Percentiles rank a stretch among this genome's conserved stretches.
These are phyloP conservation scores for Saturnispora bothae DNA, from an alignment of 805 yeast species.

Conservation along the genomic window DNA sequence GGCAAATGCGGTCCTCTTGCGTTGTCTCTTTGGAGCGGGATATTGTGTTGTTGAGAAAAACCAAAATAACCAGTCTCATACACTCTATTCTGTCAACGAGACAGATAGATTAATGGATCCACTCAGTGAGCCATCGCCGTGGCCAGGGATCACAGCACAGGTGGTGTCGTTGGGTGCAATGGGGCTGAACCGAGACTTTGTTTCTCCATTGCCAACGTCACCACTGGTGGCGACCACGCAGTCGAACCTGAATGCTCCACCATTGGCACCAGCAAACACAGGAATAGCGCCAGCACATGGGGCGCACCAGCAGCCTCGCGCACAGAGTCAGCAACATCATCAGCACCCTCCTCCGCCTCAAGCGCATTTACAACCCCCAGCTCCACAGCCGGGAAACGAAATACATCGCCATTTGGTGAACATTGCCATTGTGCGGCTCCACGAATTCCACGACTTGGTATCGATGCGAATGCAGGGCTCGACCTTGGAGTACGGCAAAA, in stretches of 20 bases:
- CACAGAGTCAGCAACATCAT: neutral
- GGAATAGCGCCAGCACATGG: too few species aligned
- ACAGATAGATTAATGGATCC: neutral
- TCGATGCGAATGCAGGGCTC: constrained; percentile 27
- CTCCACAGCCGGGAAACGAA: constrained; percentile 15
- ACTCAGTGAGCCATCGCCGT: too few species aligned
- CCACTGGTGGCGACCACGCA: constrained; percentile 1
- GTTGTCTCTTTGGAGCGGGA: too few species aligned
- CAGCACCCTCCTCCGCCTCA: neutral
- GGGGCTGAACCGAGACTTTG: neutral
- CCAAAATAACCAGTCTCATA: too few species aligned
- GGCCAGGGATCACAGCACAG: neutral
- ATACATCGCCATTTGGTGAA: constrained; percentile 31
- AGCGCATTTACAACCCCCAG: constrained; percentile 9
- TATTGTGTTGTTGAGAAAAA: too few species aligned
- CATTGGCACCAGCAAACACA: neutral
- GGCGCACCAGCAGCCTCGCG: too few species aligned
- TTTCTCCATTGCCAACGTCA: neutral
- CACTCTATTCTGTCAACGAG: too few species aligned
- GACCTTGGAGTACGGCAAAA: constrained; percentile 40
- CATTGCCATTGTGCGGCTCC: constrained; percentile 39
- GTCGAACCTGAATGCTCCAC: constrained; percentile 2
- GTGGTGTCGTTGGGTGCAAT: neutral
- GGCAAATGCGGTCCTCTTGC: too few species aligned
- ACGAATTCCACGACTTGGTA: constrained; percentile 39